Percentiles rank a stretch among this genome's conserved stretches.
Evolutionary conservation across 1,284 basidiomycete species (phyloP).

Genomic region (Anthracocystis panici-leucophaei): DNA sequence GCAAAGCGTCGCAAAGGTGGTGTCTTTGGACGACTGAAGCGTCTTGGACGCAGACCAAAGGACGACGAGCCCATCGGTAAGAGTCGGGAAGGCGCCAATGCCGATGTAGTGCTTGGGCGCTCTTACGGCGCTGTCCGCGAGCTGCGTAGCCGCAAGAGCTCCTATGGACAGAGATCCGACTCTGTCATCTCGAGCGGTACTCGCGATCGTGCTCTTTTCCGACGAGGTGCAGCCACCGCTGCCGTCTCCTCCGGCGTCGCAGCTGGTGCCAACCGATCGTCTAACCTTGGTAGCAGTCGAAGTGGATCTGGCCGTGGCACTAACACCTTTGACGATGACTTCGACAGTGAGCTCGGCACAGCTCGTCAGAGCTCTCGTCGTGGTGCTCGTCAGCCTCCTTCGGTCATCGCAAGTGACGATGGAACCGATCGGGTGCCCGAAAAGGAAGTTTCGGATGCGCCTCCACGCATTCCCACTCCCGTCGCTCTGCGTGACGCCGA

Average conservation of each 20-base stretch:
- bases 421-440: constrained; percentile 10
- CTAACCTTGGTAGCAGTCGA: constrained; percentile 26
- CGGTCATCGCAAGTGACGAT: constrained; percentile 35
- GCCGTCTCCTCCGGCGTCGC: constrained; percentile 34
- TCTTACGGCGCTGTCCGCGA: constrained; percentile 48
- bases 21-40: constrained; percentile 44
- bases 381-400: constrained; percentile 29
- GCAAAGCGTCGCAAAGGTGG: constrained; percentile 49
- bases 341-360: constrained; percentile 40
- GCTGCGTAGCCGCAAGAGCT: constrained; percentile 50
- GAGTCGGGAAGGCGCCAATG: constrained; percentile 31
- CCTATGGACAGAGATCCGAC: constrained; percentile 15
- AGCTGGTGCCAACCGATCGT: constrained; percentile 14
- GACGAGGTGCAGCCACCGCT: constrained; percentile 33
- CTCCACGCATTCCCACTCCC: constrained; percentile 31
- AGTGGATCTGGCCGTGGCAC: constrained; percentile 35
- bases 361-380: constrained; percentile 17
- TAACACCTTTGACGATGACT: constrained; percentile 41
- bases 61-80: constrained; percentile 3
- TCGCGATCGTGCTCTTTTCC: constrained; percentile 16
- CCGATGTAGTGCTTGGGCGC: constrained; percentile 47
- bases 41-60: constrained; percentile 37
- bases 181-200: constrained; percentile 13
- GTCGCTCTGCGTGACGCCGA: constrained; percentile 51
- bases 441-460: constrained; percentile 16